Conservation (phyloP, 305 asterid genomes). For the Fraxinus nigra region DNA sequence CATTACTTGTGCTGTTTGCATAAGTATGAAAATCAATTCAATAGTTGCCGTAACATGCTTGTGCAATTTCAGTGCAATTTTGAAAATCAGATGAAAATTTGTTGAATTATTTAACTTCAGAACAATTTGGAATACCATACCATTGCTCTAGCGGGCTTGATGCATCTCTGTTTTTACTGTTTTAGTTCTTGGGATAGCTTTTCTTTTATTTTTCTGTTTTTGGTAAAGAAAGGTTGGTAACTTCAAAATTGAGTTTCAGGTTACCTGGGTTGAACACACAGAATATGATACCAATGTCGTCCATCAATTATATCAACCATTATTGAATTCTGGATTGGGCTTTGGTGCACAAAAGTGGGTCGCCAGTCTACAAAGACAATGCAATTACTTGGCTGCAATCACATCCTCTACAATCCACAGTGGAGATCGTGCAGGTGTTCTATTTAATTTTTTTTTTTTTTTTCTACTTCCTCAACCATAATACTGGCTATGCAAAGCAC, state of each 20-base stretch:
- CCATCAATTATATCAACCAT: conserved; percentile 54
- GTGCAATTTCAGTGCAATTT: not conserved
- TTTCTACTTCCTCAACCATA: not conserved
- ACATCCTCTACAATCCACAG: conserved; percentile 42
- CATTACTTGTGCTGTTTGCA: not conserved
- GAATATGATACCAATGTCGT: conserved; percentile 55
- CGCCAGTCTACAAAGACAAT: conserved; percentile 59
- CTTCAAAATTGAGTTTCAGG: conserved; percentile 40
- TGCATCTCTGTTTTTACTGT: not conserved
- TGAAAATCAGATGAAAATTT: not conserved
- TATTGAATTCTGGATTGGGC: conserved; percentile 64
- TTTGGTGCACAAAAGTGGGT: conserved; percentile 84
- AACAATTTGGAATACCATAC: not conserved
- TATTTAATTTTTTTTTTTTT: not conserved
- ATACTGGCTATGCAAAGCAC: not conserved
- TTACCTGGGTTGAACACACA: conserved; percentile 79
- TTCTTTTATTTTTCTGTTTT: not conserved
- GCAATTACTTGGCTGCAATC: conserved; percentile 29
- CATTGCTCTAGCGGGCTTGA: not conserved
- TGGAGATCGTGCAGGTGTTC: conserved; percentile 55
- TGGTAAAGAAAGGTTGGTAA: not conserved
- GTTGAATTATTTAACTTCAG: not conserved
- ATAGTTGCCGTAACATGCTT: not conserved
- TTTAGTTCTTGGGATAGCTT: not conserved
- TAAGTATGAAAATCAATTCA: not conserved